These are phyloP conservation scores for Ogataea pilisensis DNA, from an alignment of 805 yeast species.

Conservation along the genomic window DNA sequence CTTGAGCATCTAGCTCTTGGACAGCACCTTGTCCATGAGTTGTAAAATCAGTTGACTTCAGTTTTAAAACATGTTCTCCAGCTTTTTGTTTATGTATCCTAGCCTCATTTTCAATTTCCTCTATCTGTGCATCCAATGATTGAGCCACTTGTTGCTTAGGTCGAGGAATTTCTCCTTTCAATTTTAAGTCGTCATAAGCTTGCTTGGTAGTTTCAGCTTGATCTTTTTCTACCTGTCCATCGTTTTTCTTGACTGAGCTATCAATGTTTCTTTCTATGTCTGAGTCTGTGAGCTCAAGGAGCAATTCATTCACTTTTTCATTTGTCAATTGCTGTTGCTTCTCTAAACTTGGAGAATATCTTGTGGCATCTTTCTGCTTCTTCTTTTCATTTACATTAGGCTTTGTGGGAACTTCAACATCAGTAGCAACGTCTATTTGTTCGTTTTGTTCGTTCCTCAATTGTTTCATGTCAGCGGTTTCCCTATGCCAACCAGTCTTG, in stretches of 20 bases:
- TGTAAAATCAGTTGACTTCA: neutral
- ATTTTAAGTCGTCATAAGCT: neutral
- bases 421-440: neutral
- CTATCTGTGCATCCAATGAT: slow-evolving; percentile 2
- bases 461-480: slow-evolving; percentile 3
- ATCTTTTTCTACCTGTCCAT: neutral
- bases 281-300: neutral
- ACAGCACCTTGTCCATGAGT: neutral
- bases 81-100: neutral
- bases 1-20: slow-evolving; percentile 5
- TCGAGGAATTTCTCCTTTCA: neutral
- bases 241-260: too few relatives aligned
- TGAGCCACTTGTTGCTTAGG: neutral
- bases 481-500: slow-evolving; percentile 59
- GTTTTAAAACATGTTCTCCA: neutral
- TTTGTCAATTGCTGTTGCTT: neutral
- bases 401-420: neutral
- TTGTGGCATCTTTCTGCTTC: too few relatives aligned
- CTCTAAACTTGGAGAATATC: neutral
- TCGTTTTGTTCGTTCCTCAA: neutral
- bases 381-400: neutral
- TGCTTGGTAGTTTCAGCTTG: neutral
- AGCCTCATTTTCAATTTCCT: neutral
- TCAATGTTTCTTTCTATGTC: too few relatives aligned
- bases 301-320: neutral